Evolutionary conservation across 345 rosid species (phyloP), one percentile per base, ranked within the genome.

Genomic region (Citrus australasica): DNA sequence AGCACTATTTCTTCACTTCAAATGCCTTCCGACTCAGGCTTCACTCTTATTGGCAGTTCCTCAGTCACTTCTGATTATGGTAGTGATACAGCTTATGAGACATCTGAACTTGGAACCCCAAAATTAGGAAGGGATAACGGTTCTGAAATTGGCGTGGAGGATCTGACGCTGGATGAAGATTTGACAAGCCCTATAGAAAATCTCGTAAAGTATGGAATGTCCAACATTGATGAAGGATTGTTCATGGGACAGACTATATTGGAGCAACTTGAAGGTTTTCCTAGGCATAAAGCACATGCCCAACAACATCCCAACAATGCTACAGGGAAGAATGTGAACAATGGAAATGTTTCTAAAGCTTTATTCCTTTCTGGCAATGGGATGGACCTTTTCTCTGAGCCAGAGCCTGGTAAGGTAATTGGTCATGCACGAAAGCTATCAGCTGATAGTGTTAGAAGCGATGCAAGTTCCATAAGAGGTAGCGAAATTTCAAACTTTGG

Each of bases 151-250:
- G 95, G 91, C 38, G 75, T 86, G 4, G 97, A 88, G 79, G 98
- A 97, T 77, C 80, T 90, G 58, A 73, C 91, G 28, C 79, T 92
- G 84, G 97, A 90, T 83, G 99, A 87, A 79, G 93, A 91, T 81
- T 80, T 92, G 81, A 82, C 94, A 51, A 90, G 89, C 86, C 97
- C 99, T 63, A 86, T 92, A 55, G 98, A 93, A 80, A 97, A 92
- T 78, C 86, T 97, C 68, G 92, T 90, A 64, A 93, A 92, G 85
- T 92, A 84, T 83, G 98, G 94, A 74, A 89, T 97, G 88, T 86
- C 96, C 77, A 94, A 94, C 81, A 94, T 97, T 84, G 99, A 97
- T 25, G 97, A 97, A 85, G 98, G 99, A 63, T 88, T 97, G 68
- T 89, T 89, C 82, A 92, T 93, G 94, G 95, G 99, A 79, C 94